Evolutionary conservation across 1,284 basidiomycete genomes (phyloP).

Genomic region (Irpex sp.): DNA sequence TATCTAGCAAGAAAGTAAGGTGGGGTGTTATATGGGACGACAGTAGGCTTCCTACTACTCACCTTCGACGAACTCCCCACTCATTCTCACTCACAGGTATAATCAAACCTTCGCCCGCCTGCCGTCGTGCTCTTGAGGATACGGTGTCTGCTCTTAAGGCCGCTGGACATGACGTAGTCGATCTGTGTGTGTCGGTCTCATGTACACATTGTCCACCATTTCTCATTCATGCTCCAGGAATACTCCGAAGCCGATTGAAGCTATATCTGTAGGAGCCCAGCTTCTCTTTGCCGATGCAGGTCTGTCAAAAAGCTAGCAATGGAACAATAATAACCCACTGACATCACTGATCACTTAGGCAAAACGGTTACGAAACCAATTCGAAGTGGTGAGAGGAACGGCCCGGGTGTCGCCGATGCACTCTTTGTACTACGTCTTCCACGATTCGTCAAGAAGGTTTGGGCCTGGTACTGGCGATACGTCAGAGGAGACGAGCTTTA

Average conservation of each 20-base stretch:
- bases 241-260: conserved; percentile 36
- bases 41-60: conserved; percentile 24
- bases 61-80: not conserved
- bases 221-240: conserved; percentile 18
- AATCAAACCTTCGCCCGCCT: conserved; percentile 56
- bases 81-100: conserved; percentile 27
- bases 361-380: conserved; percentile 28
- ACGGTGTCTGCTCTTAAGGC: conserved; percentile 43
- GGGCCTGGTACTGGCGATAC: conserved; percentile 36
- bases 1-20: conserved; percentile 32
- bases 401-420: conserved; percentile 37
- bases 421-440: conserved; percentile 36
- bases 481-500: conserved; percentile 24
- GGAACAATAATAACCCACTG: not conserved
- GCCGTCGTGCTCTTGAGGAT: conserved; percentile 49
- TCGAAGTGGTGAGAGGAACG: conserved; percentile 40
- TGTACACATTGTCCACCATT: not conserved
- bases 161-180: conserved; percentile 49
- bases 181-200: conserved; percentile 32
- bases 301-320: conserved; percentile 14
- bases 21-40: conserved; percentile 58
- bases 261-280: conserved; percentile 34
- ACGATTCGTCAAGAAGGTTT: conserved; percentile 32
- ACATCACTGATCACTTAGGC: conserved; percentile 10
- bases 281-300: conserved; percentile 37